Evolutionary conservation across 2,329 filamentous ascomycete species (phyloP).

Genomic region (Colletotrichum sp.): DNA sequence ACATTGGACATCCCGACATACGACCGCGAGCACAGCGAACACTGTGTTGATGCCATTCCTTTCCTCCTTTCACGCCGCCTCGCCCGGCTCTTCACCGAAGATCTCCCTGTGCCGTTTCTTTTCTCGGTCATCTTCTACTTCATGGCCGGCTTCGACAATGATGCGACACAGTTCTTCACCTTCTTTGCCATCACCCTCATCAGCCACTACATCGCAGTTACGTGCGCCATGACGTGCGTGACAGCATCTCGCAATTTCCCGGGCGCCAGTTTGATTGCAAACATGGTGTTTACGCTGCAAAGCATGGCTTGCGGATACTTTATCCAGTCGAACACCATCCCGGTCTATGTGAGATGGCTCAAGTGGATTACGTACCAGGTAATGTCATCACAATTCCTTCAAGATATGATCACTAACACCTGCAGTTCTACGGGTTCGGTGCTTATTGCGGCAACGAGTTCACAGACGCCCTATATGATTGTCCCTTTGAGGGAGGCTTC

Average conservation of each 20-base stretch:
- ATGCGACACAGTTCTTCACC: constrained; percentile 69
- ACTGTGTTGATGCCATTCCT: constrained; percentile 71
- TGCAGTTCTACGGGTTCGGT: constrained; percentile 72
- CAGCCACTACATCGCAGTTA: constrained; percentile 76
- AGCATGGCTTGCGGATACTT: constrained; percentile 80
- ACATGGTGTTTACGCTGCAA: constrained; percentile 75
- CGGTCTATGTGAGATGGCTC: constrained; percentile 79
- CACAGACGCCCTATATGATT: constrained; percentile 73
- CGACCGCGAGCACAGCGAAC: constrained; percentile 76
- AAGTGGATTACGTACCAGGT: constrained; percentile 70
- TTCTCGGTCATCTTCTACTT: constrained; percentile 79
- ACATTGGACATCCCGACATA: constrained; percentile 78
- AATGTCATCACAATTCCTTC: constrained; percentile 21
- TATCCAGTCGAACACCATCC: constrained; percentile 74
- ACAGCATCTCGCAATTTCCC: constrained; percentile 71
- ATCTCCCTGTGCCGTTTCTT: constrained; percentile 73
- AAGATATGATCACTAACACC: constrained; percentile 30
- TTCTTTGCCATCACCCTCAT: constrained; percentile 74
- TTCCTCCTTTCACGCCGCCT: constrained; percentile 74
- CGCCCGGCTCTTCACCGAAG: constrained; percentile 72
- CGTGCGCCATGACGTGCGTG: constrained; percentile 72
- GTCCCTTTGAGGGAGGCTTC: constrained; percentile 66
- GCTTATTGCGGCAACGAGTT: constrained; percentile 78
- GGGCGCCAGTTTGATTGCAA: constrained; percentile 73
- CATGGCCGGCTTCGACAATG: constrained; percentile 74